Conservation (phyloP, 1,284 basidiomycete species). For the Sanghuangporus baumii region DNA sequence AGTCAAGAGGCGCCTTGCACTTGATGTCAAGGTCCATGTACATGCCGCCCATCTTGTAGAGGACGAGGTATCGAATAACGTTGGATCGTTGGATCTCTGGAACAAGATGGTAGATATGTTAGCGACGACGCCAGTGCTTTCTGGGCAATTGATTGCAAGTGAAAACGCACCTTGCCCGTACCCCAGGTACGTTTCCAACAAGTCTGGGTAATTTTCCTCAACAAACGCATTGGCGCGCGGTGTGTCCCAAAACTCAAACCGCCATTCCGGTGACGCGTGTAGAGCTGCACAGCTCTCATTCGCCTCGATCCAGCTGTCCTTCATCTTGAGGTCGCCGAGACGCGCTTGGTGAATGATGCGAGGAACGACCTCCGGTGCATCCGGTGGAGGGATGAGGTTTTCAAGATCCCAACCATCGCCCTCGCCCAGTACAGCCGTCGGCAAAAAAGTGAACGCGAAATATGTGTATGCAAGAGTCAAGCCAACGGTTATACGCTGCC, state of each 20-base stretch:
- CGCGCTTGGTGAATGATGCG: conserved; percentile 9
- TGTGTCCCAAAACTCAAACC: conserved; percentile 8
- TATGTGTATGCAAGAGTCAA: conserved; percentile 4
- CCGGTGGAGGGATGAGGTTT: conserved; percentile 1
- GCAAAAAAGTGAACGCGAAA: conserved; percentile 7
- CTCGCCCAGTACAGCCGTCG: neutral
- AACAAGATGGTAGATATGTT: neutral
- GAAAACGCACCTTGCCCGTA: conserved; percentile 5
- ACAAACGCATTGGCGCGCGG: conserved; percentile 4
- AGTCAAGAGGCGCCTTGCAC: conserved; percentile 6
- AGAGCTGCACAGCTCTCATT: conserved; percentile 2
- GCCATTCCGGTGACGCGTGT: conserved; percentile 1
- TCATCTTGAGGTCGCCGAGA: conserved; percentile 10
- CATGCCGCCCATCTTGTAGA: conserved; percentile 8
- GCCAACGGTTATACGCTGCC: neutral
- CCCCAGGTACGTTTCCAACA: conserved; percentile 5
- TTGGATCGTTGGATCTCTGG: conserved; percentile 11
- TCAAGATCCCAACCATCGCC: conserved; percentile 9
- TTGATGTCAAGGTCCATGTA: conserved; percentile 8
- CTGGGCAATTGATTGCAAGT: neutral
- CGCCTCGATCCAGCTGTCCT: neutral
- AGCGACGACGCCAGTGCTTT: neutral
- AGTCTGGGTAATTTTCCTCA: conserved; percentile 5
- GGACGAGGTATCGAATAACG: conserved; percentile 7
- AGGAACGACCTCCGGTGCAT: conserved; percentile 7